Percentiles rank a stretch among this genome's conserved stretches.
Evolutionary conservation across 768 basidiomycete species (phyloP).

Genomic region (Neoboletus magnificus): DNA sequence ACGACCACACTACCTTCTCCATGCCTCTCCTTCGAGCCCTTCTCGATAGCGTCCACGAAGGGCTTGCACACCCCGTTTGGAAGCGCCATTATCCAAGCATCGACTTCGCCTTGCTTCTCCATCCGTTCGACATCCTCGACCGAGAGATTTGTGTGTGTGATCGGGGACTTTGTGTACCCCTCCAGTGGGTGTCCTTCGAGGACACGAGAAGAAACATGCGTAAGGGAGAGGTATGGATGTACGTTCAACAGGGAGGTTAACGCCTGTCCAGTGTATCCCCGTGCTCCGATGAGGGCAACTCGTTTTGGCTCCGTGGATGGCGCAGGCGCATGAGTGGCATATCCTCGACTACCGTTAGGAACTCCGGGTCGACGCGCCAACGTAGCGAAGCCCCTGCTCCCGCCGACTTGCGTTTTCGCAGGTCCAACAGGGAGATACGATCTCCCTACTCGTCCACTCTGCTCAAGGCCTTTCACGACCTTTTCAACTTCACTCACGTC

Average conservation of each 20-base stretch:
- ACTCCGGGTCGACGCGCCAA: slow-evolving; percentile 28
- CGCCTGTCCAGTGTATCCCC: slow-evolving; percentile 94
- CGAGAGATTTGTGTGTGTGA: slow-evolving; percentile 81
- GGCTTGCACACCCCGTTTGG: slow-evolving; percentile 98
- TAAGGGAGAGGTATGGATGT: slow-evolving; percentile 87
- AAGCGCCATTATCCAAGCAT: slow-evolving; percentile 98
- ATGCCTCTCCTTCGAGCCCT: slow-evolving; percentile 57
- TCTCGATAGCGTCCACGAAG: slow-evolving; percentile 92
- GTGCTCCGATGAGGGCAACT: slow-evolving; percentile 92
- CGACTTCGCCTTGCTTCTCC: slow-evolving; percentile 87
- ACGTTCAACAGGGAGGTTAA: slow-evolving; percentile 78
- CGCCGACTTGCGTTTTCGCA: slow-evolving; percentile 17
- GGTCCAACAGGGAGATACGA: slow-evolving; percentile 68
- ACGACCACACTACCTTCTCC: slow-evolving; percentile 67
- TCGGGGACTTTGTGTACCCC: slow-evolving; percentile 71
- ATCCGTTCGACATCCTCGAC: slow-evolving; percentile 76
- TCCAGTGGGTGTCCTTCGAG: slow-evolving; percentile 78
- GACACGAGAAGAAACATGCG: slow-evolving; percentile 96
- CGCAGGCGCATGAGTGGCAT: slow-evolving; percentile 59
- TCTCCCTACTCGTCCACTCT: slow-evolving; percentile 79
- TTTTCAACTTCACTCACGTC: slow-evolving; percentile 90
- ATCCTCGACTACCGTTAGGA: slow-evolving; percentile 63
- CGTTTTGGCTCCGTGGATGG: slow-evolving; percentile 70
- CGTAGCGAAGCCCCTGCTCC: slow-evolving; percentile 21
- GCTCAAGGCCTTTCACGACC: slow-evolving; percentile 71